Evolutionary conservation across 179 eudicot genomes (phyloP).

Genomic region (Corrigiola litoralis): DNA sequence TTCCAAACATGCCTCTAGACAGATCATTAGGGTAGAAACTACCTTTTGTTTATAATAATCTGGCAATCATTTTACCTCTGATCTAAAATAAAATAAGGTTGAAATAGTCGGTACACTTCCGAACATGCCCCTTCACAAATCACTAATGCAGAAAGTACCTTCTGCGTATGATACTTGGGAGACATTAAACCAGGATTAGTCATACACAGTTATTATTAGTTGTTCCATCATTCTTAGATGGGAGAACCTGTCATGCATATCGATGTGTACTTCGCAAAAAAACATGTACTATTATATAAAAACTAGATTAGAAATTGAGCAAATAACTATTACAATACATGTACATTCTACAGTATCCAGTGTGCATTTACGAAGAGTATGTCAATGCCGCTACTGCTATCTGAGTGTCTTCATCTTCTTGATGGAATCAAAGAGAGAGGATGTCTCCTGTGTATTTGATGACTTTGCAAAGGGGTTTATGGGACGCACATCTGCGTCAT

Average conservation of each 20-base stretch:
- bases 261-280: not conserved
- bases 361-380: slow-evolving; percentile 10
- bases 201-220: slow-evolving; percentile 3
- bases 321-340: slow-evolving; percentile 11
- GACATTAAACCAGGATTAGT: not conserved
- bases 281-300: not conserved
- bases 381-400: slow-evolving; percentile 4
- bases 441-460: slow-evolving; percentile 44
- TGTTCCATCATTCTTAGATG: slow-evolving; percentile 13
- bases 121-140: not conserved
- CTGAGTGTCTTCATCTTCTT: slow-evolving; percentile 57
- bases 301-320: not conserved
- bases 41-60: too few relatives aligned
- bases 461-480: slow-evolving; percentile 83
- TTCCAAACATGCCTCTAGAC: too few relatives aligned
- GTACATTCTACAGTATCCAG: slow-evolving; percentile 9
- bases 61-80: too few relatives aligned
- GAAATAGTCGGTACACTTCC: not conserved
- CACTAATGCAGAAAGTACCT: not conserved
- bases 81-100: too few relatives aligned
- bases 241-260: not conserved
- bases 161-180: not conserved
- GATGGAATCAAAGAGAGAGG: slow-evolving; percentile 72
- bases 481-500: slow-evolving; percentile 37
- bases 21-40: too few relatives aligned